These are phyloP conservation scores for Eragrostis curvula DNA, from an alignment of 176 grass and related monocot species.

Conservation along the genomic window DNA sequence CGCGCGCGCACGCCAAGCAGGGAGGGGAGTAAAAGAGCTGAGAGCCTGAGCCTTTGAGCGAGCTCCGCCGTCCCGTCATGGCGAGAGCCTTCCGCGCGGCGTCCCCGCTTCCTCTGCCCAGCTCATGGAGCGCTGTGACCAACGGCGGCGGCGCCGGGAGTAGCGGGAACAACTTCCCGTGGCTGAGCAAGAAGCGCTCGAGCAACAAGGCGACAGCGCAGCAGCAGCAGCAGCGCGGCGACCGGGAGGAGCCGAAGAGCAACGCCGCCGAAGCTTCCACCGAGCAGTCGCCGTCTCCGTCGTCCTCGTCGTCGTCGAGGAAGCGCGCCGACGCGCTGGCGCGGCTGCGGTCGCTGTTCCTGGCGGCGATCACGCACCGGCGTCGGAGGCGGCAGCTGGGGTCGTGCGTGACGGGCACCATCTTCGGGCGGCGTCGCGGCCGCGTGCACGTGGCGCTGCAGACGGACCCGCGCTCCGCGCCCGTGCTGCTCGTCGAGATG, in stretches of 20 bases:
- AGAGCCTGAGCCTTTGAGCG: neutral
- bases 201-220: constrained; percentile 41
- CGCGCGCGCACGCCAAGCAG: neutral
- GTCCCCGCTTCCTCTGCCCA: constrained; percentile 51
- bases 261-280: neutral
- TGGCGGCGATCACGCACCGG: constrained; percentile 62
- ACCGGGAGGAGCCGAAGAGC: neutral
- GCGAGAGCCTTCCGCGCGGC: constrained; percentile 60
- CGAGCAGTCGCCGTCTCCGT: constrained; percentile 21
- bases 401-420: constrained; percentile 81
- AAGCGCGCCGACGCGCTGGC: constrained; percentile 59
- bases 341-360: constrained; percentile 63
- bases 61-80: constrained; percentile 23
- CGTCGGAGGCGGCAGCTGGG: constrained; percentile 60
- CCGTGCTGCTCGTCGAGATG: constrained; percentile 84
- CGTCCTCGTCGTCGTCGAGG: constrained; percentile 28
- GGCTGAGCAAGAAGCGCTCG: constrained; percentile 49
- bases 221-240: neutral
- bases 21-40: too few species aligned
- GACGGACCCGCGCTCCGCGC: constrained; percentile 68
- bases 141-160: neutral
- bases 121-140: constrained; percentile 18
- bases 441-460: constrained; percentile 86
- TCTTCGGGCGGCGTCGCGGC: constrained; percentile 81
- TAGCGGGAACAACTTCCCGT: constrained; percentile 47